Evolutionary conservation across 2,329 filamentous ascomycete species (phyloP), one percentile per base, ranked within the genome.

Genomic region (Neonectria magnoliae): DNA sequence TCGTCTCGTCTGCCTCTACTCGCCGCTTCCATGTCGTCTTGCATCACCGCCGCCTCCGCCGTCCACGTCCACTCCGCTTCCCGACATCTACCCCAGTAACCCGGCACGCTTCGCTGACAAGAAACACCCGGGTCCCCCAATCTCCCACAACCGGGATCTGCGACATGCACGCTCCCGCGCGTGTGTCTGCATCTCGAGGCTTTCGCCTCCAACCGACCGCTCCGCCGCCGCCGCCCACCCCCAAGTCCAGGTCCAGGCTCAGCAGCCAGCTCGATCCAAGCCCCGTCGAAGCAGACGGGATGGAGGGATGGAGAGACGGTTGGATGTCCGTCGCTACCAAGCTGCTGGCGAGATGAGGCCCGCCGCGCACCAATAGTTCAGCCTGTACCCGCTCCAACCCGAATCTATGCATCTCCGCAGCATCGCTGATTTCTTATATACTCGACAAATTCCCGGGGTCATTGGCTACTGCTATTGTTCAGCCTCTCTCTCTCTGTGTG

Each of bases 341-440:
- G 56, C 41, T 65, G 42, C 67, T 68, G 60, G 66, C 62, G 65
- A 70, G 70, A 70, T 73, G 71, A 73, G 71, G 71, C 71, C 71
- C 69, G 67, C 71, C 58, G 67, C 31, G 51, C 57, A 69, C 65
- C 62, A 73, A 71, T 73, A 68, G 67, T 62, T 38, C 52, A 66
- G 42, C 59, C 45, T 68, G 64, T 71, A 70, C 67, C 70, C 69
- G 69, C 68, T 62, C 66, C 59, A 64, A 63, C 69, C 71, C 67
- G 70, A 61, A 50, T 56, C 55, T 70, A 62, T 71, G 53, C 61
- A 54, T 44, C 56, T 64, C 48, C 62, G 42, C 60, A 66, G 68
- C 68, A 64, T 66, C 58, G 60, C 63, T 71, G 67, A 70, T 73
- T 38, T 73, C 64, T 73, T 72, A 70, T 71, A 73, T 68, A 65